Base-by-base conservation (phyloP, 768 basidiomycete genomes). In the Psilocybe subaeruginosa region DNA sequence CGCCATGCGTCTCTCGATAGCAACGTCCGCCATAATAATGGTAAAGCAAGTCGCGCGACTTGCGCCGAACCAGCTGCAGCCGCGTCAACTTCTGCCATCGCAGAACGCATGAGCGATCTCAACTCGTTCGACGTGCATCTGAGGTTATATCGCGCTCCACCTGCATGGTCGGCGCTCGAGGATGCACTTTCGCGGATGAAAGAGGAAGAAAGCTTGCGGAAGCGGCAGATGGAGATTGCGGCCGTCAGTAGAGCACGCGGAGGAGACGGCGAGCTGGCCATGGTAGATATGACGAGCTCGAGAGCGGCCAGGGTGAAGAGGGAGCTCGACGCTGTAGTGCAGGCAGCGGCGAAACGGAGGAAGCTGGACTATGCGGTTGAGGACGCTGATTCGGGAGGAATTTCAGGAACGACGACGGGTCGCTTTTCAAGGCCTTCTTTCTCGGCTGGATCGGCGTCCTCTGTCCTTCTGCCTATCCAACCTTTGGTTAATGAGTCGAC, bases 101-200 rank as follows among this genome's bases (percentile, higher is more conserved):
- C 55, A 23, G 41, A 56, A 31, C 55, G 55, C 43, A 37, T 41
- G 33, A 61, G 17, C 27, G 37, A n/a, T 33, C 47, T 62, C 55
- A 46, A 47, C 46, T 8, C 23, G 6, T 50, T 56, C 39, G 74
- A 76, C 54, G 55, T 62, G 8, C 56, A 57, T 31, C 68, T 78
- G 27, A 74, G 74, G 67, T 74, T 80, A 16, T 77, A 72, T 62
- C 77, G 79, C 14, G 59, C 62, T 5, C 78, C 78, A 7, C 78
- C 78, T 1, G 68, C 75, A 8, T 80, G 78, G 77, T 68, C 57
- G 52, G 55, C 59, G 1, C 63, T 79, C 23, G 68, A 69, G 11
- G 67, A 62, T 2, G 61, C 67, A 4, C 19, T 67, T 12, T 16
- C 16, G 33, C 12, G 39, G 31, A 4, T 11, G 31, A 54, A 47